Base-by-base conservation (phyloP, 2,329 filamentous ascomycete genomes). In the Aspergillus japonicus region DNA sequence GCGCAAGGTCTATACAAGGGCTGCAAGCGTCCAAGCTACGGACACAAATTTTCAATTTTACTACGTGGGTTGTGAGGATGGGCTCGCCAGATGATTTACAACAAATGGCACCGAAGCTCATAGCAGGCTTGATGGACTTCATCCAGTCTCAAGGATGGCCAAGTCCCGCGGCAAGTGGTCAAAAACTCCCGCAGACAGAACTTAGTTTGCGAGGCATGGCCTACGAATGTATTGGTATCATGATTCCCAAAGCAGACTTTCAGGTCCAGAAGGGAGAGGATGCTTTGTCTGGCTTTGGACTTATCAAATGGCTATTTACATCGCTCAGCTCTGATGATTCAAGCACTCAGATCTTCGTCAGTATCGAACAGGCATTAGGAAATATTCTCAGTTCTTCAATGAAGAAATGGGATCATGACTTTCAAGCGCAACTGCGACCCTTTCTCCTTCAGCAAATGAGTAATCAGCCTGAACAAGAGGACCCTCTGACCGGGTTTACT, bases 141-240 rank as follows among this genome's bases (percentile, higher is more conserved):
- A 87, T 96, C 57, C 83, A 89, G 63, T 82, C 84, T 33, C 91
- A 96, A 74, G 92, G 92, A 5, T 97, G 93, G 93, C 93, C 93
- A 2, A 78, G 78, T 21, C 84, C 88, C 1, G 77, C 78, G 39
- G 71, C 75, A 4, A 76, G 69, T 56, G 81, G 81, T 50, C 80
- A 85, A 55, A 83, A 86, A 64, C 73, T 82, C 54, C 82, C 84
- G 2, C 74, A 81, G 11, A 86, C 89, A 51, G 85, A 88, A 56
- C 79, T 88, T 56, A 83, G 85, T 3, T 80, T 96, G 48, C 87
- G 94, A 47, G 88, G 88, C 5, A 88, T 90, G 69, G 92, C 90
- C 1, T 98, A 97, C 73, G 94, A 98, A 73, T 92, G 91, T 0
- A 91, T 98, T 44, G 95, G 94, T 0, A 84, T 95, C 14, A 77